Base-by-base conservation (phyloP, 176 grass and related monocot genomes). In the Luzula sylvatica region DNA sequence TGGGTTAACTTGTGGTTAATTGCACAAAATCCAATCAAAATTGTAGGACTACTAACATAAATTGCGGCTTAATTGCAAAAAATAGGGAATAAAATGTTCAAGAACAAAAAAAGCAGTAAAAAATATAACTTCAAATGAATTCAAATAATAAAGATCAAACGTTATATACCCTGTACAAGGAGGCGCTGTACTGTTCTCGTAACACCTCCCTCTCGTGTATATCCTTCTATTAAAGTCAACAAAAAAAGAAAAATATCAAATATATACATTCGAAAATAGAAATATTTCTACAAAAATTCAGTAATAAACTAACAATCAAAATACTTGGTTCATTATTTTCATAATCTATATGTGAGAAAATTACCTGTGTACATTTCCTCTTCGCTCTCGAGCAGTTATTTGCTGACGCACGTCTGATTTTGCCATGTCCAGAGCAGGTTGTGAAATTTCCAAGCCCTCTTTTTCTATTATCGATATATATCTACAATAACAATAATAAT, bases 111-210 rank as follows among this genome's bases (percentile, higher is more conserved):
- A n/a, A n/a, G n/a, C n/a, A n/a, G n/a, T n/a, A n/a, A n/a, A n/a
- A n/a, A 12, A 3, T 3, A 38, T 32, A 26, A 56, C 19, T 18
- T 56, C 25, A 56, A 9, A 26, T 11, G 20, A 38, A 39, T n/a
- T n/a, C n/a, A 17, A 56, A 20, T 17, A 18, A 21, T 35, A 8
- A 26, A 35, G 35, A 35, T n/a, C n/a, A 19, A 11, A 39, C 16
- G 3, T n/a, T 30, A 76, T n/a, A n/a, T n/a, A n/a, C 78, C 89
- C 89, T n/a, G 83, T 70, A 58, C 89, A 95, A 16, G 83, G 89
- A 65, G 83, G 83, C 0, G 62, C 75, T 41, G 73, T 88, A 53
- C 73, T 88, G 55, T 85, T 84, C 7, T 57, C 73, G 50, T 84
- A 66, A 60, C 89, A 95, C 64, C 77, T 66, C 3, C 58, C 61